Evolutionary conservation across 73 alveolate species (phyloP), one percentile per base, ranked within the genome.

Genomic region (Paraurostyla sp.): DNA sequence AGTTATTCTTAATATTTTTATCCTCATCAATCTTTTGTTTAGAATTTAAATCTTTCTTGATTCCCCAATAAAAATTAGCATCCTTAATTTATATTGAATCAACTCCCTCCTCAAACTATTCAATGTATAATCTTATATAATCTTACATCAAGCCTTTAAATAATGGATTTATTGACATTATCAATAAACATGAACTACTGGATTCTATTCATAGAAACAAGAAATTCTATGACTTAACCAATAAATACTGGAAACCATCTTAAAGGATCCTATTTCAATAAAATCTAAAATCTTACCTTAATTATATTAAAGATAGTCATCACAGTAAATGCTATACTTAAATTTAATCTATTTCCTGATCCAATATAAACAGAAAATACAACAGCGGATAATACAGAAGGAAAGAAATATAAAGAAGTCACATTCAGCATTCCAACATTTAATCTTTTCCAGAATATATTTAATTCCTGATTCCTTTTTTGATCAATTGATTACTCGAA

Each of bases 51-150:
- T 48, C 41, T 46, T 88, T 90, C 81, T 85, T 76, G 25, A 86
- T 48, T 54, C 98, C 98, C 96, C 93, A 94, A 18, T 92, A 92
- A 80, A 94, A 94, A 89, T 80, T 85, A 51, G 92, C 95, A 68
- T 92, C 75, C 22, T 94, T 54, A 43, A 94, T 88, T 57, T 62
- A 81, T 51, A 92, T 92, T 6, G 94, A 87, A 76, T 85, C 83
- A 20, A 78, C 86, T 57, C 88, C 86, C 54, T 52, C 92, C 35
- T 80, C 80, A 35, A 65, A 18, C 80, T 81, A 0, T 63, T 58
- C 0, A 57, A 33, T 9, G 23, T 13, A 22, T 42, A 3, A 27
- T 36, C 2, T 22, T 50, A 6, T 6, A 18, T 30, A 15, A 11
- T 7, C 2, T 40, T 73, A 73, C 87, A 40, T 78, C 89, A 23